phyloP scores from a whole-genome alignment of 306 rosid genomes.

The Mucuna pruriens region DNA sequence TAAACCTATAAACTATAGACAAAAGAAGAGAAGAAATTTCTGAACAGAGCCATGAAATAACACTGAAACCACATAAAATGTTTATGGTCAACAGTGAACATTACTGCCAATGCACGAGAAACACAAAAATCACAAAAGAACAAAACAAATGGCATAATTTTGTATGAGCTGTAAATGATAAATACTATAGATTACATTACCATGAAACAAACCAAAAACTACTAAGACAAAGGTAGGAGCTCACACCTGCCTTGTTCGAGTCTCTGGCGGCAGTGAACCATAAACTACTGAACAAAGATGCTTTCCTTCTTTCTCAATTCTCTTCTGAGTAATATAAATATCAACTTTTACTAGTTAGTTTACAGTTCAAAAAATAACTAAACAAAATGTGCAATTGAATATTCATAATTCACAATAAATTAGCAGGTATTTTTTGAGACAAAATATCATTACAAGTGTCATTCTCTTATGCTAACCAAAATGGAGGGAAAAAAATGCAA shows the following conservation, averaged over 20 bases:
- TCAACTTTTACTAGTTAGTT: slow-evolving; percentile 35
- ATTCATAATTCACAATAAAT: slow-evolving; percentile 25
- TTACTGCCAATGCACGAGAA: slow-evolving; percentile 18
- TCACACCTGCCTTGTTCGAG: slow-evolving; percentile 95
- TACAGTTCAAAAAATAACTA: slow-evolving; percentile 8
- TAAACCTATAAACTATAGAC: neutral
- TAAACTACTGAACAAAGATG: slow-evolving; percentile 97
- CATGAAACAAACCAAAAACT: slow-evolving; percentile 31
- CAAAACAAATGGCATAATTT: slow-evolving; percentile 19
- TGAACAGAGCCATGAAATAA: neutral
- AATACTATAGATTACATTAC: slow-evolving; percentile 23
- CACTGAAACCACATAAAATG: slow-evolving; percentile 19
- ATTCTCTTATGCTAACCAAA: slow-evolving; percentile 25
- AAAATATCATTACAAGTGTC: neutral
- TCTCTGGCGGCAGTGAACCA: slow-evolving; percentile 97
- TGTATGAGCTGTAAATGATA: neutral
- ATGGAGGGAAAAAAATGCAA: neutral
- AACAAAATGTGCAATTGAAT: slow-evolving; percentile 16
- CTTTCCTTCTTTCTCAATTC: slow-evolving; percentile 66
- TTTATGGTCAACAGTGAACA: slow-evolving; percentile 1
- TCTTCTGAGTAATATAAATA: slow-evolving; percentile 59
- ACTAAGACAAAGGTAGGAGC: slow-evolving; percentile 37
- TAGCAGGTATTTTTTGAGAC: slow-evolving; percentile 21
- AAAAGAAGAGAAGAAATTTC: slow-evolving; percentile 32
- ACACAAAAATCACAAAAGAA: slow-evolving; percentile 15